Evolutionary conservation across 31 red algal species (phyloP), one percentile per base, ranked within the genome.

Genomic region (Endocladia muricata): DNA sequence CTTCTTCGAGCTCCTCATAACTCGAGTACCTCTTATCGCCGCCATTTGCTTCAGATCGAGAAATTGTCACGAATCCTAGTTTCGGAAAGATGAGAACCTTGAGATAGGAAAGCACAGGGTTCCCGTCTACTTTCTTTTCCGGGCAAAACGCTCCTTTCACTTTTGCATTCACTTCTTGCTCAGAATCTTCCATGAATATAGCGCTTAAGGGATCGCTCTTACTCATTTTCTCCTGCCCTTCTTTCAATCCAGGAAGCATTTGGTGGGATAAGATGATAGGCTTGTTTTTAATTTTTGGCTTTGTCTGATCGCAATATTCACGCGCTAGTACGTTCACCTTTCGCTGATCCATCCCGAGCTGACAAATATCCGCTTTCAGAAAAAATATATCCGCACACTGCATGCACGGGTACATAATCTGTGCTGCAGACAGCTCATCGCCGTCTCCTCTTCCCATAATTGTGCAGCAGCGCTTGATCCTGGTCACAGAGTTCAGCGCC

Each of bases 361-460:
- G 96, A 55, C 96, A 98, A 37, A 98, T 94, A 44, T 98, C 96
- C 7, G 96, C 96, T 8, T 88, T 90, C 7, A 98, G 76, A 68
- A 98, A 98, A 70, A 98, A 98, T 6, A 98, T 94, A 68, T 98
- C 96, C 9, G 96, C 96, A 57, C 92, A 95, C 63, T 98, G 96
- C 96, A 98, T 98, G 80, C 96, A 98, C 8, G 96, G 96, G 76
- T 98, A 98, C 79, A 98, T 87, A 44, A 98, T 94, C 74, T 98
- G 96, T n/a, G 96, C 96, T 35, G 96, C 96, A 9, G 91, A 94
- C 3, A 98, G 86, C 25, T 98, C 92, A 77, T 98, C 96, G 6
- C 79, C 76, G 28, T 98, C 96, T 34, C 67, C 79, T 35, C 96
- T 84, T 23, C 96, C 96, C 96, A 98, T 98, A 42, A 98, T 98